Conservation (phyloP, 1,139 yeast species). For the Debaryomyces psychrophilus region DNA sequence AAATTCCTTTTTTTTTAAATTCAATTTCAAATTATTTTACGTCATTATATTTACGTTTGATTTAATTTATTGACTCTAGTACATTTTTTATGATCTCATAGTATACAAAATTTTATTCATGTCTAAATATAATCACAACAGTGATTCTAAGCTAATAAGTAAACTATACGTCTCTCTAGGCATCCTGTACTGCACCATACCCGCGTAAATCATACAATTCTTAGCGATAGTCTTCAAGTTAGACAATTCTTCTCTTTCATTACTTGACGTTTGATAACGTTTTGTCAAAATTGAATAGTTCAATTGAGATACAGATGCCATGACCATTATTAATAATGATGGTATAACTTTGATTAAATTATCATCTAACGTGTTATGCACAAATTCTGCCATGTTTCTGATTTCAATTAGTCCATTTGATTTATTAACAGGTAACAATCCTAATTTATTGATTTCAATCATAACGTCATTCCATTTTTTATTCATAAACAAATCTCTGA, state of each 20-base stretch:
- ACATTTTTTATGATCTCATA: background rate
- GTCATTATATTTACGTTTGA: too few relatives aligned
- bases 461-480: constrained; percentile 68
- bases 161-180: constrained; percentile 86
- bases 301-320: constrained; percentile 74
- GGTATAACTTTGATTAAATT: constrained; percentile 81
- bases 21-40: too few relatives aligned
- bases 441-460: constrained; percentile 57
- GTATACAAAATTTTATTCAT: constrained; percentile 3
- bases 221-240: constrained; percentile 67
- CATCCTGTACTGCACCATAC: constrained; percentile 94
- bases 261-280: constrained; percentile 52
- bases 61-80: too few relatives aligned
- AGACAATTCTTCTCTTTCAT: constrained; percentile 57
- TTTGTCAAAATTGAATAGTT: constrained; percentile 51
- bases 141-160: constrained; percentile 70
- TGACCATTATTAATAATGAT: constrained; percentile 72
- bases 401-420: constrained; percentile 40
- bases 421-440: constrained; percentile 63
- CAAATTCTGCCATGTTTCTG: constrained; percentile 46
- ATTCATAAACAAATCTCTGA: constrained; percentile 62
- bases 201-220: constrained; percentile 93
- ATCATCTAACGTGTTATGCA: constrained; percentile 59
- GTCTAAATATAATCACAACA: constrained; percentile 22
- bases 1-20: too few relatives aligned